Evolutionary conservation across 257 asterid species (phyloP), one percentile per base, ranked within the genome.

Genomic region (Penstemon davidsonii): DNA sequence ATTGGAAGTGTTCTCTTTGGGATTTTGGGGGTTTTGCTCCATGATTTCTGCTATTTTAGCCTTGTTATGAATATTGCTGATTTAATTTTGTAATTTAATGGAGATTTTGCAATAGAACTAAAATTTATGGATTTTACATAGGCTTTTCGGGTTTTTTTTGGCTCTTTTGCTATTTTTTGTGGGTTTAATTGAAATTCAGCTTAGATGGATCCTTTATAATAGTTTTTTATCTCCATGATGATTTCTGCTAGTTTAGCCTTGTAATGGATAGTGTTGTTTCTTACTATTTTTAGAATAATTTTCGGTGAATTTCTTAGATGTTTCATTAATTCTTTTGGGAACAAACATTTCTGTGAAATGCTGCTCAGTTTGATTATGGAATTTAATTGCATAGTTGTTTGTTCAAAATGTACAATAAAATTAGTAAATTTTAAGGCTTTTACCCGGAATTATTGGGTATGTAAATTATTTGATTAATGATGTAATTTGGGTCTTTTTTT

Each of bases 401-500:
- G 70, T 46, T 66, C 8, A 8, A 63, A 36, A 45, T 71, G 67
- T 38, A 25, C 7, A 1, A 15, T 54, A 9, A 5, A 46, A 15
- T 2, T 47, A 12, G 50, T 43, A 45, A 60, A 15, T 12, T 33
- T 12, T 36, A 7, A 11, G 19, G 53, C 45, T 62, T 64, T 58
- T 37, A 25, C 41, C 49, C 67, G 7, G 3, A 5, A 5, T 25
- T 13, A 6, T 49, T 10, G 9, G 33, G 60, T 47, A 61, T 11
- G 41, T 54, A 5, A 5, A 7, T 68, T 1, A 50, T 11, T 18
- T 53, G 62, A 47, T 51, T 12, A 8, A 7, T 57, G 54, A 51
- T 63, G 43, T 37, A 63, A 13, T 64, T 45, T 71, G 67, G 25
- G 12, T 49, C 11, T 60, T 13, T 57, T 56, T 63, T 53, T 73